Evolutionary conservation across 345 rosid genomes (phyloP).

Genomic region (Salix exigua): DNA sequence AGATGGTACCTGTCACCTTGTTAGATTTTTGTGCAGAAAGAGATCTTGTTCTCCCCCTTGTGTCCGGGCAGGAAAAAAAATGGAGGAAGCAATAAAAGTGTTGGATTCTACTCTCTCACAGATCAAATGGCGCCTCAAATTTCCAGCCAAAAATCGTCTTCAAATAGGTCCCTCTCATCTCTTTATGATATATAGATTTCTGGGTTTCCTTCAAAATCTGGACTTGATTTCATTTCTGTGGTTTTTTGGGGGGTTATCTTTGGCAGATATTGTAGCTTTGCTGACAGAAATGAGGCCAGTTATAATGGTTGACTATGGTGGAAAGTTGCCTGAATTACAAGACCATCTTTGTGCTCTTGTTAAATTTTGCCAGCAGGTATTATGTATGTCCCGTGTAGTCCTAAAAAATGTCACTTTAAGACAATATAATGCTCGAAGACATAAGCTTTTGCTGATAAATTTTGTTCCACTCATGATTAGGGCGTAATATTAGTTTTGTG

Average conservation of each 20-base stretch:
- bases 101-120: conserved; percentile 46
- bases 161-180: conserved; percentile 43
- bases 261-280: conserved; percentile 69
- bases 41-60: too few relatives aligned
- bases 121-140: conserved; percentile 69
- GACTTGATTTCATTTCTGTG: conserved; percentile 8
- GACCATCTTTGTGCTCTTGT: conserved; percentile 59
- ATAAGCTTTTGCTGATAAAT: not conserved
- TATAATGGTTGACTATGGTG: conserved; percentile 92
- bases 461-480: not conserved
- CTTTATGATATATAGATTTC: not conserved
- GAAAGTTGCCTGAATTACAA: conserved; percentile 86
- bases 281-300: conserved; percentile 82
- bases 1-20: too few relatives aligned
- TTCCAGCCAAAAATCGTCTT: conserved; percentile 64
- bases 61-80: not conserved
- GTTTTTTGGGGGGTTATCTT: conserved; percentile 3
- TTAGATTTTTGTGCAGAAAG: too few relatives aligned
- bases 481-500: not conserved
- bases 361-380: conserved; percentile 60
- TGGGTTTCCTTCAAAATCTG: not conserved
- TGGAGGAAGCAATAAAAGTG: conserved; percentile 46
- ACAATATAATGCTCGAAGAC: not conserved
- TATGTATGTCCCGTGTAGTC: too few relatives aligned
- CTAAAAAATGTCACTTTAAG: too few relatives aligned